Conservation (phyloP, 768 basidiomycete species). For the Leccinum obscurum region DNA sequence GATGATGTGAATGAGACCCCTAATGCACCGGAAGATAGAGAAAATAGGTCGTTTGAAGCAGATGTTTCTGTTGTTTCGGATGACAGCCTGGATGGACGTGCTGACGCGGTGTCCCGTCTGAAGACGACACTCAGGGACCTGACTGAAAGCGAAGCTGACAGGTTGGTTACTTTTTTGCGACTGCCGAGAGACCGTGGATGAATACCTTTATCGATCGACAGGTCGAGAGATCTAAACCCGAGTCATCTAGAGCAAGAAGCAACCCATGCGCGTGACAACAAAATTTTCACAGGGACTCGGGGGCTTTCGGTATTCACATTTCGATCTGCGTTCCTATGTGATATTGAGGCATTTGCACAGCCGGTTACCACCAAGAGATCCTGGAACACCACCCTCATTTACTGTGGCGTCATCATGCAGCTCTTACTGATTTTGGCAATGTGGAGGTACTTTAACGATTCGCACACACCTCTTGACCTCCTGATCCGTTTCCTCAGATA, state of each 20-base stretch:
- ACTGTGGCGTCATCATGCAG: constrained; percentile 44
- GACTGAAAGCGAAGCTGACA: constrained; percentile 55
- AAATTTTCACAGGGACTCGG: constrained; percentile 38
- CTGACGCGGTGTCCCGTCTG: constrained; percentile 57
- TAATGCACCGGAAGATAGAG: constrained; percentile 21
- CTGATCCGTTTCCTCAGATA: constrained; percentile 31
- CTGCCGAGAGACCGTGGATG: constrained; percentile 7
- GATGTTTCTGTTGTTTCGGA: constrained; percentile 26
- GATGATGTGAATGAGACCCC: constrained; percentile 38
- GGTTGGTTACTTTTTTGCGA: constrained; percentile 36
- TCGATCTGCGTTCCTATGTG: not conserved
- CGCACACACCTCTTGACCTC: constrained; percentile 8
- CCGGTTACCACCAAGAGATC: constrained; percentile 15
- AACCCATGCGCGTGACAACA: constrained; percentile 44
- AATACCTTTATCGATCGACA: constrained; percentile 7
- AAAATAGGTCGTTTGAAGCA: constrained; percentile 21
- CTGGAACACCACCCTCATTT: constrained; percentile 34
- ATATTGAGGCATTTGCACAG: constrained; percentile 20
- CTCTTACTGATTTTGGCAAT: constrained; percentile 47
- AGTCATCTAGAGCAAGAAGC: constrained; percentile 32
- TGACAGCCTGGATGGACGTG: constrained; percentile 33
- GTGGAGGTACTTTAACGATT: constrained; percentile 50
- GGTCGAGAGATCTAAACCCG: constrained; percentile 37
- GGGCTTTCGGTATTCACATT: constrained; percentile 38
- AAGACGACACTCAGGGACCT: constrained; percentile 59